Conservation (phyloP, 1,139 yeast species). For the Nakaseomyces uthaithaninus region DNA sequence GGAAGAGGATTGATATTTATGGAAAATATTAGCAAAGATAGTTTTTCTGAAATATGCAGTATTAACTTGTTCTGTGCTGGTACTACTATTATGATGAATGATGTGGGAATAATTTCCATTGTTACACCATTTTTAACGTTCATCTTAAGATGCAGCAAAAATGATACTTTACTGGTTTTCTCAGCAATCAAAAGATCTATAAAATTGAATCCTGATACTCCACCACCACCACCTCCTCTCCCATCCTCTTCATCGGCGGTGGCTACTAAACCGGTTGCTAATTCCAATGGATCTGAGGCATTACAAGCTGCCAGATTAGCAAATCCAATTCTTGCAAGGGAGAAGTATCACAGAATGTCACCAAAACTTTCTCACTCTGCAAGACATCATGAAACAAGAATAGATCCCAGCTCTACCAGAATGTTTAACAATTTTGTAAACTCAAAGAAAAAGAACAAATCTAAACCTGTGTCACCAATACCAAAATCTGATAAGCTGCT, state of each 20-base stretch:
- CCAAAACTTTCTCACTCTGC: not conserved
- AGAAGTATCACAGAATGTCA: slow-evolving; percentile 5
- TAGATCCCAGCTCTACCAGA: slow-evolving; percentile 10
- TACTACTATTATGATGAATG: not conserved
- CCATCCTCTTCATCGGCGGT: slow-evolving; percentile 10
- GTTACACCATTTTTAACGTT: slow-evolving; percentile 4
- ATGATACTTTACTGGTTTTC: slow-evolving; percentile 1
- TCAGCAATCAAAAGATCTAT: slow-evolving; percentile 6
- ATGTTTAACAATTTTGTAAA: slow-evolving; percentile 32
- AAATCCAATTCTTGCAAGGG: slow-evolving; percentile 13
- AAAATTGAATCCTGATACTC: slow-evolving; percentile 10
- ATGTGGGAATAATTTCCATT: slow-evolving; percentile 1
- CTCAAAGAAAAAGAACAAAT: slow-evolving; percentile 24
- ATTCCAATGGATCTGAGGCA: slow-evolving; percentile 12
- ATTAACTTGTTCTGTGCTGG: slow-evolving; percentile 4
- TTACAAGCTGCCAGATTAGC: slow-evolving; percentile 20
- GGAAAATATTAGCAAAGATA: not conserved
- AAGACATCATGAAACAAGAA: not conserved
- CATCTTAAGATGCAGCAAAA: slow-evolving; percentile 5
- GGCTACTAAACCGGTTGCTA: slow-evolving; percentile 6
- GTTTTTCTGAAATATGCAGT: not conserved
- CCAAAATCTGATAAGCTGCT: slow-evolving; percentile 26
- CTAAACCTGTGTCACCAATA: slow-evolving; percentile 19
- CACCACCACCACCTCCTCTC: slow-evolving; percentile 13
- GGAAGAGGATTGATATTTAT: slow-evolving; percentile 2